Base-by-base conservation (phyloP, 176 grass and related monocot species). In the Alopecurus myosuroides region DNA sequence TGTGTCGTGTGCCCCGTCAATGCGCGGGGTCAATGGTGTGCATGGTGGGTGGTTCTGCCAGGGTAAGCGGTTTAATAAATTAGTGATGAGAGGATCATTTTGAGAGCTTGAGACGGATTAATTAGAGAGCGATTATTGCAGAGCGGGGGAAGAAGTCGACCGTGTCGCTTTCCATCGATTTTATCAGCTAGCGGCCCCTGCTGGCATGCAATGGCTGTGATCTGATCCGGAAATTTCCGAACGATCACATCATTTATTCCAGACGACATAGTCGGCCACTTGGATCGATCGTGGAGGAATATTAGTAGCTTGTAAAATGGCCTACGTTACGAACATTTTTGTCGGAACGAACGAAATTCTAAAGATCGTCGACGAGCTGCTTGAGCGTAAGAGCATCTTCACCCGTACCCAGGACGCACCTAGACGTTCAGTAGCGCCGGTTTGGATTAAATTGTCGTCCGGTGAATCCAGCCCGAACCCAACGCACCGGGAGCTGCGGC, bases 161-260 rank as follows among this genome's bases (percentile, higher is more conserved):
- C 4, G 7, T 14, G 74, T 78, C 48, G 74, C 48, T 85, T 44
- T 78, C 83, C 83, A 53, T 63, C 49, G 62, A 26, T 18, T n/a
- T 34, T 33, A 30, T 42, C 55, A 15, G 19, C 48, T 22, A 22
- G 28, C 45, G 9, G 18, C 46, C 31, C 50, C 20, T 77, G 49
- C 20, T 53, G 19, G 20, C n/a, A 40, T 37, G 74, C 31, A 56
- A 15, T 17, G 31, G 34, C 51, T 77, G 35, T 7, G 35, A 7
- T 29, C 0, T 41, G 9, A 11, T 28, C 53, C 2, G 25, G 76
- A 62, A 78, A 44, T 78, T 44, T 62, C 55, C 9, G 0, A 62
- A 42, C 23, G 20, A 44, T 26, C 77, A 3, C 55, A 30, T 25
- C 25, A 30, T 78, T 13, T 30, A 6, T 78, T 62, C 37, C 25